phyloP scores from a whole-genome alignment of 805 yeast genomes.

The Cyberlindnera maritima region DNA sequence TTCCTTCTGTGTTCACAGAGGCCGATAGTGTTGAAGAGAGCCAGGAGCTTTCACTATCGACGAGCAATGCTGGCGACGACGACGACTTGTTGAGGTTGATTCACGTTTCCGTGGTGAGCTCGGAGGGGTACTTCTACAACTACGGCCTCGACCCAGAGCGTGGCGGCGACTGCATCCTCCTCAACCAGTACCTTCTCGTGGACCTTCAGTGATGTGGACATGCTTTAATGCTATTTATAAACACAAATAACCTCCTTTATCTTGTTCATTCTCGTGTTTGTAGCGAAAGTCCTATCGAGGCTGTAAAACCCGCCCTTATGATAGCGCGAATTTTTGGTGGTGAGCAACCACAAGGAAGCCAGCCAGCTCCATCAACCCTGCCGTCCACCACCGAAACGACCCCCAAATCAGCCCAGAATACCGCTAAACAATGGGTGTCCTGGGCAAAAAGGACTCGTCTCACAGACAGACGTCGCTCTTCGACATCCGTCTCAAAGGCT shows the following conservation, averaged over 20 bases:
- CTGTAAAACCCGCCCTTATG: too few relatives aligned
- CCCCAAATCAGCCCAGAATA: too few relatives aligned
- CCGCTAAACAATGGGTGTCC: slow-evolving; percentile 5
- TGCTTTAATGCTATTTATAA: too few relatives aligned
- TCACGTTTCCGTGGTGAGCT: slow-evolving; percentile 70
- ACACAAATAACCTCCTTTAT: too few relatives aligned
- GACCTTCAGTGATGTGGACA: slow-evolving; percentile 13
- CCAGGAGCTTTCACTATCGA: neutral
- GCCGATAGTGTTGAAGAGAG: neutral
- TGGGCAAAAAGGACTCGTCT: slow-evolving; percentile 17
- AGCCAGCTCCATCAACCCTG: too few relatives aligned
- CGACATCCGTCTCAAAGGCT: slow-evolving; percentile 57
- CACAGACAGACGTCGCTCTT: slow-evolving; percentile 38
- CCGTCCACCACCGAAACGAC: too few relatives aligned
- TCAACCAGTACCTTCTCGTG: slow-evolving; percentile 62
- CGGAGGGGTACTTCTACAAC: slow-evolving; percentile 77
- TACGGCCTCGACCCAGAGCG: slow-evolving; percentile 80
- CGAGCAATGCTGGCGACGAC: slow-evolving; percentile 10
- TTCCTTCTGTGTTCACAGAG: slow-evolving; percentile 23
- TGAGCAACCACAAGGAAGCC: too few relatives aligned
- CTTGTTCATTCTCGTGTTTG: too few relatives aligned
- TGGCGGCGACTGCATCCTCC: slow-evolving; percentile 89
- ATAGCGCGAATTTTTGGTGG: too few relatives aligned
- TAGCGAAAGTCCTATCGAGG: too few relatives aligned
- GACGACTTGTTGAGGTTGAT: slow-evolving; percentile 31